Percentiles rank a stretch among this genome's conserved stretches.
Evolutionary conservation across 2,329 filamentous ascomycete genomes (phyloP).

Genomic region (Diaporthe batatas): DNA sequence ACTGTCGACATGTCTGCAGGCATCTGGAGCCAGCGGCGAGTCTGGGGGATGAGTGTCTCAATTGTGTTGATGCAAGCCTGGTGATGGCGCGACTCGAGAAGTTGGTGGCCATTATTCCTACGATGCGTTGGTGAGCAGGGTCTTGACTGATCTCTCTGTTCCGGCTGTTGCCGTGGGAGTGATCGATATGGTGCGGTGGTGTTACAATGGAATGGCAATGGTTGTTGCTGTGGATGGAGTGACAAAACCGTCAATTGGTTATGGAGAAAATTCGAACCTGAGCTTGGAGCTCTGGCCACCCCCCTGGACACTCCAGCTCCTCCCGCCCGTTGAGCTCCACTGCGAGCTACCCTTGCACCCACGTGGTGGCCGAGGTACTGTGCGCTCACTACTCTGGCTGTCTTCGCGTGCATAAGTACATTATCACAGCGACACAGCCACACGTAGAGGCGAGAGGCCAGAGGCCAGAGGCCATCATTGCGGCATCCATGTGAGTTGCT

Average conservation of each 20-base stretch:
- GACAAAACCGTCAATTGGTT: neutral
- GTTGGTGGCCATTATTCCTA: slow-evolving; percentile 36
- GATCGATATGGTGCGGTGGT: neutral
- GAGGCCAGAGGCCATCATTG: no score
- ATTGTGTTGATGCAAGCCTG: slow-evolving; percentile 34
- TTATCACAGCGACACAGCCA: no score
- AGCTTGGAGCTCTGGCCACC: slow-evolving; percentile 26
- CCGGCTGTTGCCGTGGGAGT: neutral
- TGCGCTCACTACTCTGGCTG: neutral
- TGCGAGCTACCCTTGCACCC: slow-evolving; percentile 20
- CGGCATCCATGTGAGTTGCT: no score
- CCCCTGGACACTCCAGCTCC: neutral
- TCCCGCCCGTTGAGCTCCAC: slow-evolving; percentile 3
- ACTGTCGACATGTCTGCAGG: slow-evolving; percentile 46
- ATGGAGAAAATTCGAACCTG: slow-evolving; percentile 22
- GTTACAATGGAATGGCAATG: no score
- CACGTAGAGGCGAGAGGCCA: no score
- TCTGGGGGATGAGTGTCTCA: slow-evolving; percentile 32
- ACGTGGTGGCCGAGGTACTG: neutral
- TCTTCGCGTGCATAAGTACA: neutral
- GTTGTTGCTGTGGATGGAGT: neutral
- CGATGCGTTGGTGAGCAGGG: neutral
- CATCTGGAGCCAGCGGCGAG: slow-evolving; percentile 28
- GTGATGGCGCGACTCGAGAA: slow-evolving; percentile 30
- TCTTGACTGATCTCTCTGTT: neutral